Evolutionary conservation across 2,329 filamentous ascomycete species (phyloP).

Genomic region (Biscogniauxia sp.): DNA sequence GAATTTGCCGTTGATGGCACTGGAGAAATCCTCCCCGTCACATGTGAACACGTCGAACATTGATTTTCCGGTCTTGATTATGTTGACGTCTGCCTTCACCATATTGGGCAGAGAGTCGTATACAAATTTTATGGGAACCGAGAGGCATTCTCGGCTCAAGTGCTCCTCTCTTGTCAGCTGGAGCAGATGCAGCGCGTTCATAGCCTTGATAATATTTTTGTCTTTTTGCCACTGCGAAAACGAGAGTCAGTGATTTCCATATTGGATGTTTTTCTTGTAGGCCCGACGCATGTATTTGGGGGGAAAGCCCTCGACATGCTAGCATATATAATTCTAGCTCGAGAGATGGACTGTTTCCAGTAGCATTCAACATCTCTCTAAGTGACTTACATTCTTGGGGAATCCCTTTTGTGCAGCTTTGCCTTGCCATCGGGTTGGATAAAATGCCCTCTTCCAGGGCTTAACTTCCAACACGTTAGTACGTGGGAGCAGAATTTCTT

Average conservation of each 20-base stretch:
- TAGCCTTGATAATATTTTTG: not conserved
- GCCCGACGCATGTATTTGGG: too few species aligned
- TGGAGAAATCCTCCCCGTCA: not conserved
- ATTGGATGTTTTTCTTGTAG: too few species aligned
- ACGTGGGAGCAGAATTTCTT: not conserved
- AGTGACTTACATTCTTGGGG: not conserved
- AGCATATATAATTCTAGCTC: too few species aligned
- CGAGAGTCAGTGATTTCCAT: too few species aligned
- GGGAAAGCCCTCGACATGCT: too few species aligned
- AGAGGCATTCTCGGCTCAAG: not conserved
- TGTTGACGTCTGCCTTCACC: slow-evolving; percentile 11
- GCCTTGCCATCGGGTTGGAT: not conserved
- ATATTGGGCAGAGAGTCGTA: slow-evolving; percentile 12
- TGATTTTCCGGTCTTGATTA: not conserved
- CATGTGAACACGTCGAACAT: not conserved
- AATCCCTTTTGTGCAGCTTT: not conserved
- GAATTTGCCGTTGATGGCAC: not conserved
- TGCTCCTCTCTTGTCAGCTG: slow-evolving; percentile 5
- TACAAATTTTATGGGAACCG: slow-evolving; percentile 10
- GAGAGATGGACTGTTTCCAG: too few species aligned
- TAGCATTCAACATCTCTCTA: too few species aligned
- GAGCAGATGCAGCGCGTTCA: slow-evolving; percentile 4
- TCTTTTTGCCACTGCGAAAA: not conserved
- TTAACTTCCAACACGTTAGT: not conserved
- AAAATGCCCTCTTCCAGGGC: not conserved